Evolutionary conservation across 139 green algal genomes (phyloP).

Genomic region (Zygnema circumcarinatum): DNA sequence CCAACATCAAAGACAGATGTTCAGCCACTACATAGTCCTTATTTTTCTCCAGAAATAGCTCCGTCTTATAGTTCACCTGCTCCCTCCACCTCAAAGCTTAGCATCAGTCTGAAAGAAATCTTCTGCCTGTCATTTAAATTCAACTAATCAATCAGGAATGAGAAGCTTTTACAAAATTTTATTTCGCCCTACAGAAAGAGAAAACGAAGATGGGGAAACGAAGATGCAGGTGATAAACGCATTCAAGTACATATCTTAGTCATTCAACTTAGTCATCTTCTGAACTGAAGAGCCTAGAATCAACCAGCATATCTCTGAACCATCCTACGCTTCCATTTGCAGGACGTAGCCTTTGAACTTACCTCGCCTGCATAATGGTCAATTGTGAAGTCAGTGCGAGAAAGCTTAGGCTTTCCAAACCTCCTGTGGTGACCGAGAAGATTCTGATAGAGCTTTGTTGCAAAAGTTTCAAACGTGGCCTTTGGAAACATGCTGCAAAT

Average conservation of each 20-base stretch:
- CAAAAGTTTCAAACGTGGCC: constrained; percentile 82
- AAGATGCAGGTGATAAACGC: too few relatives aligned
- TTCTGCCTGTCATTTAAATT: constrained; percentile 34
- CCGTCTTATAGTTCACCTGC: constrained; percentile 66
- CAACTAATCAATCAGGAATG: background rate
- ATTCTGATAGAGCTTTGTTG: constrained; percentile 84
- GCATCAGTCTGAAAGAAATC: constrained; percentile 16
- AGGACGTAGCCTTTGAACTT: too few relatives aligned
- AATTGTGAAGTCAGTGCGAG: constrained; percentile 85
- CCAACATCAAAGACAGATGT: constrained; percentile 88
- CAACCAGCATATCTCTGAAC: too few relatives aligned
- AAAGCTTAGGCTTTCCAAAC: constrained; percentile 89
- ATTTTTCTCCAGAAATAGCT: constrained; percentile 79
- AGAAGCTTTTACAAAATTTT: background rate
- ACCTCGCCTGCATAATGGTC: constrained; percentile 92
- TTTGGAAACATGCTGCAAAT: constrained; percentile 73
- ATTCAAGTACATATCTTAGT: too few relatives aligned
- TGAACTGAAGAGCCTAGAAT: too few relatives aligned
- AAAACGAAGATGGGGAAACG: too few relatives aligned
- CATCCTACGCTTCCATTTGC: too few relatives aligned
- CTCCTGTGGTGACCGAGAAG: constrained; percentile 64
- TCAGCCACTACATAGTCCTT: constrained; percentile 97
- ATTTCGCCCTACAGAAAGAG: background rate
- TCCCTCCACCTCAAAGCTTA: background rate
- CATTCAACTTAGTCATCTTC: too few relatives aligned